Base-by-base conservation (phyloP, 768 basidiomycete species). In the Mycena epipterygia region DNA sequence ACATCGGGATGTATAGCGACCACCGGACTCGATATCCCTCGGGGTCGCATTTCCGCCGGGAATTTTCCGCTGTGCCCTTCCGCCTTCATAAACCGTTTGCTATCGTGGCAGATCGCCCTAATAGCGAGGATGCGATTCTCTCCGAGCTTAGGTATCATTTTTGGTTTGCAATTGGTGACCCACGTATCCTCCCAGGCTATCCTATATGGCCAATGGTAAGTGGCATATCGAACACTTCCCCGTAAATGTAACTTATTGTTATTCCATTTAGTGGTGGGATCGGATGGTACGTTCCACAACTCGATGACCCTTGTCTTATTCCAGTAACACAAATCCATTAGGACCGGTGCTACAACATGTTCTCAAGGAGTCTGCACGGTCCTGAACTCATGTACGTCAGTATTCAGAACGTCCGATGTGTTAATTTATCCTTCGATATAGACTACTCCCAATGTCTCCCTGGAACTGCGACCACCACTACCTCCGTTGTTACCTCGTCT, bases 371-470 rank as follows among this genome's bases (percentile, higher is more conserved):
- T 80, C n/a, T 88, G 88, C 74, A 84, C 82, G 2, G 71, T 79
- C 44, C 61, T 83, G 42, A 89, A 88, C 72, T 75, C 80, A 53
- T 88, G 88, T 87, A 64, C 66, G 83, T 71, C 21, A 21, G 19
- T 32, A 44, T 32, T 13, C 17, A 9, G 14, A 39, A 30, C 29
- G 5, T 21, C 48, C 30, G 41, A 12, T 41, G 12, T n/a, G 17
- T 11, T 53, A 2, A 44, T 51, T 53, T 30, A 17, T 23, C 9
- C 7, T 14, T n/a, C 32, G 5, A 12, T 49, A 17, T 32, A 88
- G 87, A 83, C 63, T 88, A 88, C 74, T 88, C 71, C 33, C 88
- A 89, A 75, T 89, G 88, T 65, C 79, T 88, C 17, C 86, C 85
- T 32, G 84, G 82, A 27, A 69, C 80, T 13, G 75, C 80, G 1